Percentiles rank a stretch among this genome's conserved stretches.
These are phyloP conservation scores for Termitomyces eurrhizus DNA, from an alignment of 768 basidiomycete genomes.

Conservation along the genomic window DNA sequence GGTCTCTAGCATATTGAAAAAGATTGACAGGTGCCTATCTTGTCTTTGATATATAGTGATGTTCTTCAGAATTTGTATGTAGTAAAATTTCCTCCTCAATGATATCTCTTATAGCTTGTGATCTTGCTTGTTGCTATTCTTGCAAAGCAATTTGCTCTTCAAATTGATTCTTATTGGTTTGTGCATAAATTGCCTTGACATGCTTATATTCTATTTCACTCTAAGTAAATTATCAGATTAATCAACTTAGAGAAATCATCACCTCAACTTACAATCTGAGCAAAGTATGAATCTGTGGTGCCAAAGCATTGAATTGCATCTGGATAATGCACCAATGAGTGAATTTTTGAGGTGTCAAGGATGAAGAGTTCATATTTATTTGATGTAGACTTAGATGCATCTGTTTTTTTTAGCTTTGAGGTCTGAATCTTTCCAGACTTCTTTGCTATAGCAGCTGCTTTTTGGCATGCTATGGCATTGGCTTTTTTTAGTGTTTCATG, in stretches of 20 bases:
- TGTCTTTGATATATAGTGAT: no score
- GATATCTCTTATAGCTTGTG: not conserved
- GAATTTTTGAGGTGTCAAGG: constrained; percentile 25
- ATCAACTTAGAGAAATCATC: constrained; percentile 3
- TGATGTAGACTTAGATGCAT: no score
- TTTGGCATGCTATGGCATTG: no score
- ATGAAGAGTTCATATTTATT: constrained; percentile 17
- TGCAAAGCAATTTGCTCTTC: constrained; percentile 14
- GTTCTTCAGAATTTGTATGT: not conserved
- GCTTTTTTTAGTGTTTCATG: not conserved
- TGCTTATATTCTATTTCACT: no score
- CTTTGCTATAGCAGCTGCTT: no score
- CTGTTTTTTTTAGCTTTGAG: no score
- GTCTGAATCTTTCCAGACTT: not conserved
- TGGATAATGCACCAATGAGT: constrained; percentile 11
- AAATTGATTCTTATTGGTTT: not conserved
- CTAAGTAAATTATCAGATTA: not conserved
- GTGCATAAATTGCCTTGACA: no score
- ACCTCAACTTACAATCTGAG: constrained; percentile 18
- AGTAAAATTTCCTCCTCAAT: not conserved
- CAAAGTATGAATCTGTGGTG: not conserved
- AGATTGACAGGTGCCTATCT: no score
- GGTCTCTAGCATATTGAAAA: no score
- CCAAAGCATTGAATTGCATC: not conserved
- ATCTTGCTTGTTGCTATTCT: constrained; percentile 9